Evolutionary conservation across 2,329 filamentous ascomycete genomes (phyloP), one percentile per base, ranked within the genome.

Genomic region (Clathrospora elynae): DNA sequence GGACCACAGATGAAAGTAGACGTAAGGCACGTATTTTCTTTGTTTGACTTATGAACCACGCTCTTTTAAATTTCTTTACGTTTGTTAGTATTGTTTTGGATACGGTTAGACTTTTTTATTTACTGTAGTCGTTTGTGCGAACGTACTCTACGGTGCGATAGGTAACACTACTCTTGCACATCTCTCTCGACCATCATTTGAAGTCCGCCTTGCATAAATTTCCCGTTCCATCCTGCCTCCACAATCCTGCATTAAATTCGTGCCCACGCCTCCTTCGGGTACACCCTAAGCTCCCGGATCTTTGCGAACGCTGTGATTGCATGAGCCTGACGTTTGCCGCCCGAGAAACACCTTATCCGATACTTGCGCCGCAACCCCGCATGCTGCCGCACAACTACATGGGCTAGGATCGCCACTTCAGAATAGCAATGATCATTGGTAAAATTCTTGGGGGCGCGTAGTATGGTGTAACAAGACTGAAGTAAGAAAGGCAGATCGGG

Each of bases 311-410:
- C n/a, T n/a, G n/a, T n/a, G n/a, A n/a, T n/a, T n/a, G n/a, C n/a
- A 29, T 35, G 11, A 16, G 9, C 18, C 28, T 9, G 29, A 18
- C 35, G 35, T 24, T 46, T 43, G 35, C 39, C 41, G 39, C 35
- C 33, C 24, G 18, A 19, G 10, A 11, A 12, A 14, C 18, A 42
- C 26, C 51, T 31, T 50, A 44, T 30, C 40, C 32, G 42, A 40
- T 35, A 37, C 49, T 32, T 14, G 17, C 36, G 40, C 49, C 45
- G 34, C 45, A 46, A 36, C 49, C 42, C 42, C 42, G 46, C 49
- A 44, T 42, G 20, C 35, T 31, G 33, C 38, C 41, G 39, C 24
- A 28, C 18, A 18, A 26, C 18, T 40, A n/a, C 12, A 26, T 32
- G n/a, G 16, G 10, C 26, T 28, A 32, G 46, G 39, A 32, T 30